Base-by-base conservation (phyloP, 1,284 basidiomycete genomes). In the Melampsora larici-populina region DNA sequence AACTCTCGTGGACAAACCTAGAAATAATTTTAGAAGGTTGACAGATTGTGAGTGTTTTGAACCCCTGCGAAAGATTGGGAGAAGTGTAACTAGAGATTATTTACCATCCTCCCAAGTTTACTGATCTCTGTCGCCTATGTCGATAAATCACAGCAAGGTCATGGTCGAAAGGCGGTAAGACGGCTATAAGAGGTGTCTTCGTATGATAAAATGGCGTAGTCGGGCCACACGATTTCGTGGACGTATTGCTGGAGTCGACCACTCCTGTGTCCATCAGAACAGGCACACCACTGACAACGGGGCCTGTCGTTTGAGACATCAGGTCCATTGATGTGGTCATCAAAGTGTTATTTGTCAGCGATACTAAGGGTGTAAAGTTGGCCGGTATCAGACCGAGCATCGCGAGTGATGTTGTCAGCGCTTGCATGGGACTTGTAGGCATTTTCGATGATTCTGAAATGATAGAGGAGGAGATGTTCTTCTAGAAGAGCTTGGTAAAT, bases 1-100 rank as follows among this genome's bases (percentile, higher is more conserved):
- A 92, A 40, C 87, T 84, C 82, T 92, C 91, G 76, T 89, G 88
- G 0, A 91, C 90, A 81, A 92, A 91, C 90, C 90, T 90, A 78
- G 17, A 69, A 49, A 33, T 1, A 24, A n/a, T 51, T 11, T 13
- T 26, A 33, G 21, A 31, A 60, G 24, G 24, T n/a, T n/a, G n/a
- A n/a, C n/a, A n/a, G 51, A 7, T 3, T 26, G 17, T 55, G 21
- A 55, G 51, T 55, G 9, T 55, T 55, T 55, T 55, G 63, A 55
- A 80, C 51, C 17, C n/a, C 24, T 17, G 17, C 24, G 49, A 51
- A 33, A 21, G 40, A 46, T 17, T 55, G 60, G 43, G 9, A 74
- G 76, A 29, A 66, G 18, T 55, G 51, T 55, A 21, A 58, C 17
- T 24, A 40, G 36, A 40, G 36, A 40, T 48, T 21, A 81, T 83